Evolutionary conservation across 129 eudicot species (phyloP).

Genomic region (Apium graveolens): DNA sequence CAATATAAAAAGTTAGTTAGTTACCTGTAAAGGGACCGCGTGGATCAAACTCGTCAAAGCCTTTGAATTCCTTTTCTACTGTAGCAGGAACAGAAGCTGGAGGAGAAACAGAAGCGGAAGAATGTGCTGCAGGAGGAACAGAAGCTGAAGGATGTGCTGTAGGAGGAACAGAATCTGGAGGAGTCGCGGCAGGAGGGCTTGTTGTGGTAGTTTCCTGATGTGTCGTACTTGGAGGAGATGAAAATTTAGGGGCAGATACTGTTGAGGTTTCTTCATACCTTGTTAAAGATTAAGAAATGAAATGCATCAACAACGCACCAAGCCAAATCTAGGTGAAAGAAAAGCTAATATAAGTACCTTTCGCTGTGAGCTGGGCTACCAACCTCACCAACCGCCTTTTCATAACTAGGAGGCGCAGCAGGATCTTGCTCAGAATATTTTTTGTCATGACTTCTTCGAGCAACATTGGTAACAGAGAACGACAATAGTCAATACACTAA

Average conservation of each 20-base stretch:
- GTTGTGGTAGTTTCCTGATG: constrained; percentile 28
- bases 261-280: constrained; percentile 66
- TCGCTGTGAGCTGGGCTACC: constrained; percentile 63
- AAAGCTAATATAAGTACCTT: constrained; percentile 34
- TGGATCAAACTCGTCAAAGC: constrained; percentile 87
- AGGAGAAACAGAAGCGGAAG: constrained; percentile 26
- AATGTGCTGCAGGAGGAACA: constrained; percentile 23
- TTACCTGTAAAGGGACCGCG: constrained; percentile 70
- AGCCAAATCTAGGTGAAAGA: constrained; percentile 5
- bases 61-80: constrained; percentile 29
- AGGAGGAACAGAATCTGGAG: constrained; percentile 26
- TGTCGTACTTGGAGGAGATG: constrained; percentile 40
- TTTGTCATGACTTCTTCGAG: constrained; percentile 39
- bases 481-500: not conserved
- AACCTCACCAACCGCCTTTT: constrained; percentile 61
- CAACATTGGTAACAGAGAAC: constrained; percentile 16
- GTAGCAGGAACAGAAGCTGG: constrained; percentile 32
- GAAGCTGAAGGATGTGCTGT: constrained; percentile 28
- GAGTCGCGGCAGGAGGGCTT: constrained; percentile 23
- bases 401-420: constrained; percentile 79
- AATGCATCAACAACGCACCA: constrained; percentile 9
- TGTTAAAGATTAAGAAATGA: not conserved
- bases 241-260: constrained; percentile 41
- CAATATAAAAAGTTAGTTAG: not conserved
- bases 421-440: constrained; percentile 64